phyloP scores from a whole-genome alignment of 257 asterid species.

The Cruciata laevipes region DNA sequence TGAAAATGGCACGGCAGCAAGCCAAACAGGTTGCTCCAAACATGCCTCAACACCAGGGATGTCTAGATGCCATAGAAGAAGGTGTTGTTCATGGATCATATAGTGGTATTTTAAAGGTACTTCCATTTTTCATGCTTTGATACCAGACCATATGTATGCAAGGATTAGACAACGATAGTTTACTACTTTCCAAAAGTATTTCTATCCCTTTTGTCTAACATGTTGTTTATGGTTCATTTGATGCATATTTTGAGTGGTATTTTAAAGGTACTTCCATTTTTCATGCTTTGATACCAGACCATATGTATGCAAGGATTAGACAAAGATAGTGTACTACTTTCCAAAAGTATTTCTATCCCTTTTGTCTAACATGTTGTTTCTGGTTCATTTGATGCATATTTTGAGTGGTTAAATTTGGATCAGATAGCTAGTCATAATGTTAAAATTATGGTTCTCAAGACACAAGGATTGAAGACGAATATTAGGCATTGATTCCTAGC shows the following conservation, averaged over 20 bases:
- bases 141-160: neutral
- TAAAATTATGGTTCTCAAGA: neutral
- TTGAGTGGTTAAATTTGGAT: neutral
- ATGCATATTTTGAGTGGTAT: conserved; percentile 42
- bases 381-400: neutral
- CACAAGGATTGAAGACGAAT: neutral
- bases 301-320: neutral
- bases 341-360: neutral
- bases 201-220: neutral
- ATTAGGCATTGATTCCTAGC: too few species aligned
- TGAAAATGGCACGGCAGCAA: conserved; percentile 63
- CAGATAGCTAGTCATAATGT: neutral
- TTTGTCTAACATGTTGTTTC: neutral
- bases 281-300: conserved; percentile 15
- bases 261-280: conserved; percentile 50
- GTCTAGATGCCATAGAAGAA: conserved; percentile 85
- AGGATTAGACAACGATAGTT: neutral
- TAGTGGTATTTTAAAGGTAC: conserved; percentile 79
- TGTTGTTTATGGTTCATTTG: too few species aligned
- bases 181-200: too few species aligned
- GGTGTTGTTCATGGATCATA: conserved; percentile 92
- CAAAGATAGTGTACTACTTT: neutral
- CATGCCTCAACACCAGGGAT: conserved; percentile 85
- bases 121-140: conserved; percentile 18
- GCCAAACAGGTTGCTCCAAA: conserved; percentile 59